A percentile compares a stretch with the other conserved stretches of the same genome.
These are phyloP conservation scores for Heliamphora exappendiculata DNA, from an alignment of 148 eudicot genomes.

Conservation along the genomic window DNA sequence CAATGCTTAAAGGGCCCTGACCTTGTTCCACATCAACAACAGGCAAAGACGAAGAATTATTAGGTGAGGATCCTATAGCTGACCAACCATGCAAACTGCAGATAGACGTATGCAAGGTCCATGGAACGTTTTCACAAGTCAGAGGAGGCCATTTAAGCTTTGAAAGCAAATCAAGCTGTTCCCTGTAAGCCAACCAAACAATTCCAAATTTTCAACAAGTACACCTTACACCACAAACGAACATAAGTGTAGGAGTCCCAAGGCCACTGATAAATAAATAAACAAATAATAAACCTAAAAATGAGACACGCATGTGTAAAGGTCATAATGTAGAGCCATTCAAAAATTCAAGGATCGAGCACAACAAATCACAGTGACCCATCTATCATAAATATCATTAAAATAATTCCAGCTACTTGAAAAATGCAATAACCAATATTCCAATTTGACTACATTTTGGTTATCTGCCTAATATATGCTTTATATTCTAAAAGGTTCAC, in stretches of 20 bases:
- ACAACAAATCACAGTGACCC: slow-evolving; percentile 13
- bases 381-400: slow-evolving; percentile 9
- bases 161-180: slow-evolving; percentile 63
- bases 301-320: background rate
- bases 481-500: slow-evolving; percentile 15
- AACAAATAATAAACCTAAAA: background rate
- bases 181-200: slow-evolving; percentile 71
- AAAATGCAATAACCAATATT: slow-evolving; percentile 4
- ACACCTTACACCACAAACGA: background rate
- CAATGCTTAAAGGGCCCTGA: slow-evolving; percentile 27
- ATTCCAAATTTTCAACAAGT: slow-evolving; percentile 22
- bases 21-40: slow-evolving; percentile 40
- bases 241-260: background rate
- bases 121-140: slow-evolving; percentile 60
- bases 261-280: slow-evolving; percentile 6
- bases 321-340: slow-evolving; percentile 11
- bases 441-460: slow-evolving; percentile 25
- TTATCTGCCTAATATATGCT: slow-evolving; percentile 10
- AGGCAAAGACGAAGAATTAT: slow-evolving; percentile 20
- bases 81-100: slow-evolving; percentile 64
- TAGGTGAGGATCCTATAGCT: slow-evolving; percentile 30
- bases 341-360: slow-evolving; percentile 19
- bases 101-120: slow-evolving; percentile 59
- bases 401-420: slow-evolving; percentile 9
- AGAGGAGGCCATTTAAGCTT: slow-evolving; percentile 76